phyloP scores from a whole-genome alignment of 192 early-diverging fungal species.

The Coemansia sp. region DNA sequence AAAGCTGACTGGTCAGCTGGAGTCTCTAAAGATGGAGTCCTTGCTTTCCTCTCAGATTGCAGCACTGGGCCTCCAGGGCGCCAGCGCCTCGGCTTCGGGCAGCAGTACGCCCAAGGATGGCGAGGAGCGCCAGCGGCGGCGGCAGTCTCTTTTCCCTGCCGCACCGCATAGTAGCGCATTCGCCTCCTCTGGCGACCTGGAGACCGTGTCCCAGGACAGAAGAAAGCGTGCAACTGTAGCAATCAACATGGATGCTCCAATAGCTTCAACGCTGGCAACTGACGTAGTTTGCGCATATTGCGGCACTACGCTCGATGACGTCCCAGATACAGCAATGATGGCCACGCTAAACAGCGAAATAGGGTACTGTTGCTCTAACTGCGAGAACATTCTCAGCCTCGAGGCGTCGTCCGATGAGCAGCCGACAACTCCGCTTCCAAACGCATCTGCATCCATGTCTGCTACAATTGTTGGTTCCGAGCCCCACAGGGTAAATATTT shows the following conservation, averaged over 20 bases:
- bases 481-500: not conserved
- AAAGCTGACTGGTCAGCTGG: slow-evolving; percentile 47
- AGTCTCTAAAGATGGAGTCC: slow-evolving; percentile 43
- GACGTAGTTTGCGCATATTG: slow-evolving; percentile 43
- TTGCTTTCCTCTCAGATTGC: slow-evolving; percentile 22
- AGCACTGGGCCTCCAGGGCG: slow-evolving; percentile 9
- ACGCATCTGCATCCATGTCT: not conserved
- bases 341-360: slow-evolving; percentile 44
- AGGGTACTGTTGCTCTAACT: slow-evolving; percentile 53
- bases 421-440: not conserved
- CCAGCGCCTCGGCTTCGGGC: slow-evolving; percentile 1
- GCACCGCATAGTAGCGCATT: slow-evolving; percentile 9
- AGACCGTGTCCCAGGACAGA: slow-evolving; percentile 10
- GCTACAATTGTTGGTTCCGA: not conserved
- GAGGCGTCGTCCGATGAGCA: slow-evolving; percentile 1
- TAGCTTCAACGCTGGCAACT: not conserved
- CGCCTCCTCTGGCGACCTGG: not conserved
- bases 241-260: slow-evolving; percentile 17
- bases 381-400: slow-evolving; percentile 38
- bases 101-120: not conserved
- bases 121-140: slow-evolving; percentile 24
- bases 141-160: slow-evolving; percentile 26
- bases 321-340: slow-evolving; percentile 24
- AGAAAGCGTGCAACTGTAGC: slow-evolving; percentile 46
- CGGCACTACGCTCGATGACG: slow-evolving; percentile 35